These are phyloP conservation scores for Hymenoscyphus albidus DNA, from an alignment of 2,329 filamentous ascomycete genomes.

Conservation along the genomic window DNA sequence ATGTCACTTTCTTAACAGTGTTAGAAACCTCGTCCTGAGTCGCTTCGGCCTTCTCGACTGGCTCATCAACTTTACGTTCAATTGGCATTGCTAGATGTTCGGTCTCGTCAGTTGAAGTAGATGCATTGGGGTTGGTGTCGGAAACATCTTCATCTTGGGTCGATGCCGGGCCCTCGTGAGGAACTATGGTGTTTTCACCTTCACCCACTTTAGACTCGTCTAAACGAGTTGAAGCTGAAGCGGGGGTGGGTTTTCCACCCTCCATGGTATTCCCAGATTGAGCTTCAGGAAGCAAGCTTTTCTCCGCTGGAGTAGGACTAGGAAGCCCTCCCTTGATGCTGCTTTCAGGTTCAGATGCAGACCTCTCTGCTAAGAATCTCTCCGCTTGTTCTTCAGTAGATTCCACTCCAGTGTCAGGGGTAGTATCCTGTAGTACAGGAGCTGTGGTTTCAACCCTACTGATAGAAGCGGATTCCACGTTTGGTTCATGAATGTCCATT, in stretches of 20 bases:
- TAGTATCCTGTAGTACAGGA: not conserved
- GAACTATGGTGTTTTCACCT: not conserved
- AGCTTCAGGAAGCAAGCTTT: not conserved
- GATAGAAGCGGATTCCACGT: not conserved
- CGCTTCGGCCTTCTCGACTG: not conserved
- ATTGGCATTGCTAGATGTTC: not conserved
- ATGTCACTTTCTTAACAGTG: not conserved
- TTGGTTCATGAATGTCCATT: not conserved
- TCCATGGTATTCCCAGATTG: not conserved
- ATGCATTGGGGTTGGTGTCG: not conserved
- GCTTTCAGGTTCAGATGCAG: not conserved
- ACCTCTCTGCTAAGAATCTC: not conserved
- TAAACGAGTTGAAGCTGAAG: not conserved
- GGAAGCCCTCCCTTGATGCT: not conserved
- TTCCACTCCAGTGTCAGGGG: not conserved
- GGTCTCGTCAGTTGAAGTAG: not conserved
- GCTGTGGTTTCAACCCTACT: not conserved
- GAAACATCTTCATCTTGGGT: not conserved
- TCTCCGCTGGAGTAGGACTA: slow-evolving; percentile 1
- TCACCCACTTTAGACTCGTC: not conserved
- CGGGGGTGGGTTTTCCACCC: not conserved
- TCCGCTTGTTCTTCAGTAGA: not conserved
- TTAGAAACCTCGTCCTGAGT: not conserved
- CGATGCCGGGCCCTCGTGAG: not conserved
- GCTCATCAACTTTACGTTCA: not conserved